phyloP scores from a whole-genome alignment of 148 eudicot species.

The Drosera capensis region DNA sequence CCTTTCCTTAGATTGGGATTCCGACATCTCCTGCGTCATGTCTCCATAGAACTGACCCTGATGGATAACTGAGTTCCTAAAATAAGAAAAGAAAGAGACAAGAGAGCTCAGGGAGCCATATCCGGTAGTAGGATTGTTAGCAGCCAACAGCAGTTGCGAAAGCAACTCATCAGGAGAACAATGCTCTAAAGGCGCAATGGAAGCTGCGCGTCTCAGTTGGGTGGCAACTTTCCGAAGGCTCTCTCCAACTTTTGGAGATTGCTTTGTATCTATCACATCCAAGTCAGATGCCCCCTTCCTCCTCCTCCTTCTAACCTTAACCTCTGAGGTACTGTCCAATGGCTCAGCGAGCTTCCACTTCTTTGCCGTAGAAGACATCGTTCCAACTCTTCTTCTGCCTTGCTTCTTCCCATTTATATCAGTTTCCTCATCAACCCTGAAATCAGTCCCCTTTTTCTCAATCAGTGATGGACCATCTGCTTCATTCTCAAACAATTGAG shows the following conservation, averaged over 20 bases:
- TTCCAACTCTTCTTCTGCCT: conserved; percentile 7
- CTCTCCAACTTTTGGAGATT: conserved; percentile 30
- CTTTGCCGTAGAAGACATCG: conserved; percentile 13
- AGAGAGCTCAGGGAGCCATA: conserved; percentile 15
- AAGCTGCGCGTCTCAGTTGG: conserved; percentile 18
- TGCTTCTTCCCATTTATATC: conserved; percentile 9
- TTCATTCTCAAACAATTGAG: conserved; percentile 22
- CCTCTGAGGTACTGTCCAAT: neutral
- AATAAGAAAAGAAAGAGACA: conserved; percentile 26
- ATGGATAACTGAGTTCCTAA: conserved; percentile 34
- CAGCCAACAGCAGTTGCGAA: conserved; percentile 30
- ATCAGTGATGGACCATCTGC: conserved; percentile 8
- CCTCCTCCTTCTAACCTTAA: neutral
- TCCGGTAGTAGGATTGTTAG: conserved; percentile 29
- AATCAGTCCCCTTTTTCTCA: conserved; percentile 14
- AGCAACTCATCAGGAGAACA: conserved; percentile 32
- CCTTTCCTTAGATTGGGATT: conserved; percentile 8
- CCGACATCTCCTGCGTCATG: conserved; percentile 4
- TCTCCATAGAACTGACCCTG: conserved; percentile 14
- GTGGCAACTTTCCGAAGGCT: conserved; percentile 27
- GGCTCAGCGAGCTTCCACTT: conserved; percentile 15
- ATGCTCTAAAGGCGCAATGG: conserved; percentile 13
- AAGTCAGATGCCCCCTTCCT: neutral
- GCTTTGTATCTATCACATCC: conserved; percentile 9
- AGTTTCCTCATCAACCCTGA: conserved; percentile 11